Evolutionary conservation across 2,329 filamentous ascomycete genomes (phyloP).

Genomic region (Penicillium verrucosum): DNA sequence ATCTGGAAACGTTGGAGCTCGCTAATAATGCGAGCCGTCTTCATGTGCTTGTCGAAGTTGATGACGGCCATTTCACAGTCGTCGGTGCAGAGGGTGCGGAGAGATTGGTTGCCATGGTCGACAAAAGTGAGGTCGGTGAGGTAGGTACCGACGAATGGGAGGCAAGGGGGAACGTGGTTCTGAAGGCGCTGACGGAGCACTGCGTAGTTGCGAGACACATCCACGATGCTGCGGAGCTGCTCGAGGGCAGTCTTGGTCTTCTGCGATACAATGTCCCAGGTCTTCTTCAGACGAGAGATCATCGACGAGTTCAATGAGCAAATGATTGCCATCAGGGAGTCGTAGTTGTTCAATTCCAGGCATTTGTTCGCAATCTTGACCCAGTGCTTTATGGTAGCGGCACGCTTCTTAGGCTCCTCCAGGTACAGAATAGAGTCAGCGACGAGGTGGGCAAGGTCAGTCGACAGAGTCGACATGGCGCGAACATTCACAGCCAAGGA

Average conservation of each 20-base stretch:
- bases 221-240: conserved; percentile 76
- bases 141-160: conserved; percentile 95
- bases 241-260: conserved; percentile 81
- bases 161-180: conserved; percentile 82
- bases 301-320: conserved; percentile 91
- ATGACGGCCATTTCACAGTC: conserved; percentile 71
- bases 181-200: conserved; percentile 78
- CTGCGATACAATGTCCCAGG: conserved; percentile 82
- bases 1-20: conserved; percentile 96
- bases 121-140: conserved; percentile 95
- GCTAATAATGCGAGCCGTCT: conserved; percentile 91
- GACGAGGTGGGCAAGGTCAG: conserved; percentile 86
- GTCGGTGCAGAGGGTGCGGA: conserved; percentile 69
- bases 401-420: conserved; percentile 89
- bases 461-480: conserved; percentile 89
- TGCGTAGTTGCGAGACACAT: conserved; percentile 87
- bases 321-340: conserved; percentile 94
- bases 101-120: conserved; percentile 86
- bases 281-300: conserved; percentile 80
- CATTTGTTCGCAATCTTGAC: conserved; percentile 89
- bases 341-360: conserved; percentile 89
- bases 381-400: conserved; percentile 92
- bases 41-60: conserved; percentile 96
- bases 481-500: conserved; percentile 83
- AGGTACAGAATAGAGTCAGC: conserved; percentile 86